These are phyloP conservation scores for Zygoascus hellenicus DNA, from an alignment of 1,139 yeast genomes.

Conservation along the genomic window DNA sequence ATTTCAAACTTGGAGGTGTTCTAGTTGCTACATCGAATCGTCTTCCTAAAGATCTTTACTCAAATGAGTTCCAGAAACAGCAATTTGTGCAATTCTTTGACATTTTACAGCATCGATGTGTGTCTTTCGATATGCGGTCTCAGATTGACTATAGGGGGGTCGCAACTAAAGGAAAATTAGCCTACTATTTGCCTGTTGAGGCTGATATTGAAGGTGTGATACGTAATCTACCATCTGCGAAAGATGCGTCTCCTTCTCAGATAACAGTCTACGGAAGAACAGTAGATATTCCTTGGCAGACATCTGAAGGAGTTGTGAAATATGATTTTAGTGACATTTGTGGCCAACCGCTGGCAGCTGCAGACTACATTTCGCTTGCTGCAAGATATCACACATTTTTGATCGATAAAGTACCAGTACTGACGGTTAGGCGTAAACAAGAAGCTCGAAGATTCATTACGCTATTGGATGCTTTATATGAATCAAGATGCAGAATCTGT, in stretches of 20 bases:
- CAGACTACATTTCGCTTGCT: constrained; percentile 65
- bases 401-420: constrained; percentile 55
- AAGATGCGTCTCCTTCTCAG: constrained; percentile 29
- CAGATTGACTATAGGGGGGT: constrained; percentile 49
- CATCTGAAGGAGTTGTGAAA: constrained; percentile 40
- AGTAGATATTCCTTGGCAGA: constrained; percentile 43
- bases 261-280: constrained; percentile 53
- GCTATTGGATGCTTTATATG: constrained; percentile 62
- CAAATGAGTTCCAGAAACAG: constrained; percentile 55
- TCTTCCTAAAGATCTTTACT: constrained; percentile 60
- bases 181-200: constrained; percentile 9
- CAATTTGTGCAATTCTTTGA: constrained; percentile 54
- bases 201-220: constrained; percentile 7
- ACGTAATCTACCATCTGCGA: constrained; percentile 23
- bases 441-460: constrained; percentile 67
- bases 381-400: constrained; percentile 53
- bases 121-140: constrained; percentile 57
- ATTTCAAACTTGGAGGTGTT: constrained; percentile 68
- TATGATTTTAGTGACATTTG: constrained; percentile 55
- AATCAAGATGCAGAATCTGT: constrained; percentile 54
- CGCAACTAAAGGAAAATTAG: constrained; percentile 26
- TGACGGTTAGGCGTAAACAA: constrained; percentile 54
- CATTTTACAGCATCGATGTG: constrained; percentile 56
- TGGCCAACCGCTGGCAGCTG: constrained; percentile 53
- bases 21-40: constrained; percentile 67